Evolutionary conservation across 163 green algal species (phyloP).

Genomic region (Prototheca stagnorum): DNA sequence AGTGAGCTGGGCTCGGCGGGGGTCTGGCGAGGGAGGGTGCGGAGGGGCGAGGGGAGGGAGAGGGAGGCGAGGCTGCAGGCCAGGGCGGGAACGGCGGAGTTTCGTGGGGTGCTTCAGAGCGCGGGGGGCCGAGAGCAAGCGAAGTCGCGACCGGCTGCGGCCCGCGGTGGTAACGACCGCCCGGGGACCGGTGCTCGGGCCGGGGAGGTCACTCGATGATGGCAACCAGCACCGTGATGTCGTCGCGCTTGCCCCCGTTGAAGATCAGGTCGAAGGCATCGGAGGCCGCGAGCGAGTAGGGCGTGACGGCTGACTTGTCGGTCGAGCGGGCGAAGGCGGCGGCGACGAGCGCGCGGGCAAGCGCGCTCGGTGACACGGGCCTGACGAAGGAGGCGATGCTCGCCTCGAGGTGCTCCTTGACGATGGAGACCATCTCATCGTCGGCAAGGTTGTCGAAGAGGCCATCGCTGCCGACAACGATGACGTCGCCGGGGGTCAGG

Average conservation of each 20-base stretch:
- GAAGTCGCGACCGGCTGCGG: too few relatives aligned
- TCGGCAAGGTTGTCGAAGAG: conserved; percentile 77
- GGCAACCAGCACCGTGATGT: conserved; percentile 74
- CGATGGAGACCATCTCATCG: conserved; percentile 31
- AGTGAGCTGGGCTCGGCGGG: too few relatives aligned
- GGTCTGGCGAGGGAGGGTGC: too few relatives aligned
- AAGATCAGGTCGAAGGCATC: conserved; percentile 93
- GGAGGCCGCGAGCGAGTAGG: conserved; percentile 64
- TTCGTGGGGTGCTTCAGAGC: too few relatives aligned
- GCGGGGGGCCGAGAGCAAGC: too few relatives aligned
- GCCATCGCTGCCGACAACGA: conserved; percentile 72
- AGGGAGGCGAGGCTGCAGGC: too few relatives aligned
- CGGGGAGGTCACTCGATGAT: conserved; percentile 29
- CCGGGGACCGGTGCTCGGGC: too few relatives aligned
- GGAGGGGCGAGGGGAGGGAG: too few relatives aligned
- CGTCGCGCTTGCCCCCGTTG: conserved; percentile 73
- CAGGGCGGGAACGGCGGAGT: too few relatives aligned
- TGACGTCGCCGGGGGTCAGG: conserved; percentile 48
- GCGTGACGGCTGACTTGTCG: conserved; percentile 54
- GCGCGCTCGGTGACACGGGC: conserved; percentile 1
- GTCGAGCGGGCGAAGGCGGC: conserved; percentile 48
- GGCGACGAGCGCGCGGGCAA: conserved; percentile 19
- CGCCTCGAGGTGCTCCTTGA: conserved; percentile 3
- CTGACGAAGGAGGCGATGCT: too few relatives aligned
- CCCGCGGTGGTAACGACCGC: too few relatives aligned